phyloP scores from a whole-genome alignment of 371 early-diverging fungal species.

The Mortierella sp. region DNA sequence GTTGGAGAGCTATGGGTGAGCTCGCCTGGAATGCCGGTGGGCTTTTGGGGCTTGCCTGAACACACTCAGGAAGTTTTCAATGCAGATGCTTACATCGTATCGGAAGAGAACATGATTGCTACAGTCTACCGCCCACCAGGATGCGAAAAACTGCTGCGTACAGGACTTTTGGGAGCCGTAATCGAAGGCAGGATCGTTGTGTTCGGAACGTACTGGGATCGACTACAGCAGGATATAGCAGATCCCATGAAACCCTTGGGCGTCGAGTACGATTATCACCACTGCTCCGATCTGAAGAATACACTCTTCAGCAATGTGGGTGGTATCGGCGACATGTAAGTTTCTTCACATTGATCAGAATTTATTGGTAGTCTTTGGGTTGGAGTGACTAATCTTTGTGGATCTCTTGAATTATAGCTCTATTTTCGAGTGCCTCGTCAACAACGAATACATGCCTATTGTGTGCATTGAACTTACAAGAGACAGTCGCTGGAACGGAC shows the following conservation, averaged over 20 bases:
- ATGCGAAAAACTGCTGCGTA: constrained; percentile 65
- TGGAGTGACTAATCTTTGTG: not conserved
- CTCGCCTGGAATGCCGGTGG: constrained; percentile 74
- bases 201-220: constrained; percentile 80
- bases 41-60: constrained; percentile 83
- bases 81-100: constrained; percentile 66
- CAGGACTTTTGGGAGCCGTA: constrained; percentile 82
- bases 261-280: constrained; percentile 37
- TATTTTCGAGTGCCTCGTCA: constrained; percentile 42
- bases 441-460: constrained; percentile 41
- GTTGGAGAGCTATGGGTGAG: constrained; percentile 90
- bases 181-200: constrained; percentile 77
- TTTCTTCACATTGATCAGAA: not conserved
- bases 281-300: constrained; percentile 24
- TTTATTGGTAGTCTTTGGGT: not conserved
- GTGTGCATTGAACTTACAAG: constrained; percentile 46
- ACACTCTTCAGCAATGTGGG: constrained; percentile 26
- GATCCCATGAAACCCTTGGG: constrained; percentile 46
- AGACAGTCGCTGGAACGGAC: constrained; percentile 27
- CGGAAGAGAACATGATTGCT: constrained; percentile 55
- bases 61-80: constrained; percentile 78
- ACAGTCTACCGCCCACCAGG: constrained; percentile 24
- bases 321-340: constrained; percentile 44
- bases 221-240: constrained; percentile 67
- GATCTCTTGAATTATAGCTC: constrained; percentile 12